These are phyloP conservation scores for Simplicillium sp. DNA, from an alignment of 2,329 filamentous ascomycete species.

Conservation along the genomic window DNA sequence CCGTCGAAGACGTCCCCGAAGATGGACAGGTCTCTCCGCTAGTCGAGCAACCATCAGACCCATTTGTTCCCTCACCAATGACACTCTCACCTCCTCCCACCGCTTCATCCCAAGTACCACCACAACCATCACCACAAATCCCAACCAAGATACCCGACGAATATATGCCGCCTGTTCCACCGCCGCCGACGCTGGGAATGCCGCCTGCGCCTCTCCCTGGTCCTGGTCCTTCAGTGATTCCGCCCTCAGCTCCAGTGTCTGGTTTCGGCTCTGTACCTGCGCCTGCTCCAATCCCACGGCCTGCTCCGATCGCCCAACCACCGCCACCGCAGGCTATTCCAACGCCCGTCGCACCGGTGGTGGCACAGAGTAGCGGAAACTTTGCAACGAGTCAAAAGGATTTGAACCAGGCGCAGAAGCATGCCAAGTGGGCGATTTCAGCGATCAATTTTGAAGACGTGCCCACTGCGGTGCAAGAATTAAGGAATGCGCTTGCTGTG, in stretches of 20 bases:
- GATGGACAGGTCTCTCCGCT: slow-evolving; percentile 17
- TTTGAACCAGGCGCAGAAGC: slow-evolving; percentile 79
- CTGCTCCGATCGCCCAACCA: slow-evolving; percentile 8
- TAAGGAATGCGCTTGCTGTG: slow-evolving; percentile 62
- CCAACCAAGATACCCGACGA: slow-evolving; percentile 15
- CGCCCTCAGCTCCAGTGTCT: slow-evolving; percentile 2
- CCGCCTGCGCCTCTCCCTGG: slow-evolving; percentile 10
- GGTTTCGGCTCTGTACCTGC: neutral
- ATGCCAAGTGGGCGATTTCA: slow-evolving; percentile 94
- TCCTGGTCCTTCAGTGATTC: slow-evolving; percentile 7
- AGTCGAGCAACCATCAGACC: slow-evolving; percentile 13
- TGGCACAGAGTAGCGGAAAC: slow-evolving; percentile 1
- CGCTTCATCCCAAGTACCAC: slow-evolving; percentile 13
- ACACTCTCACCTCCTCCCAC: slow-evolving; percentile 6
- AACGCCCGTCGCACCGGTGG: slow-evolving; percentile 5
- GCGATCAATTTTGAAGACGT: slow-evolving; percentile 96
- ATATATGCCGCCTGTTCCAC: slow-evolving; percentile 12
- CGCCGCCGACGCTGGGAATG: slow-evolving; percentile 10
- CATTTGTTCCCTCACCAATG: slow-evolving; percentile 9
- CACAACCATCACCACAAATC: slow-evolving; percentile 17
- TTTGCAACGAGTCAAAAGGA: slow-evolving; percentile 34
- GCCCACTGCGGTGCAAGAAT: slow-evolving; percentile 75
- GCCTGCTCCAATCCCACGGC: slow-evolving; percentile 6
- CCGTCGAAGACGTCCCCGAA: slow-evolving; percentile 45
- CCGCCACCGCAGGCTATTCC: slow-evolving; percentile 5